Evolutionary conservation across 1,139 yeast species (phyloP), one percentile per base, ranked within the genome.

Genomic region (Arxiozyma heterogenica): DNA sequence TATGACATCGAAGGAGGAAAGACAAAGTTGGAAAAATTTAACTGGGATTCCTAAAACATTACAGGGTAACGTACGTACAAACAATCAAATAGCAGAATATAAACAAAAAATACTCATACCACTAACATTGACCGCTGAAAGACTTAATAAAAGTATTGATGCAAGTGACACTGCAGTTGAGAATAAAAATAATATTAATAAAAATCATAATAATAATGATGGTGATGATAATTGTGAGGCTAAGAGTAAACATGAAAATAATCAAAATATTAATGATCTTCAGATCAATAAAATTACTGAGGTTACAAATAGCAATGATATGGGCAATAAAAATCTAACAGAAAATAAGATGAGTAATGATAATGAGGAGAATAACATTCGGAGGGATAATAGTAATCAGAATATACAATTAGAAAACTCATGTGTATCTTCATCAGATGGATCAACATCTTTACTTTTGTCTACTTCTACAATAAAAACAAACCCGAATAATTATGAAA

Each of bases 1-100:
- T 17, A 58, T 56, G 55, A 49, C 59, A 8, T 52, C 64, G 1
- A 47, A 46, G 21, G 51, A 53, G 8, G 71, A 67, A 50, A 59
- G 59, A 48, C 51, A 50, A 15, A n/a, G 22, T 8, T 62, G 65
- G 65, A 58, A 57, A 25, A 52, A 54, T 17, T 46, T 54, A 44
- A 51, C 56, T 27, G 46, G 48, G 23, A 43, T 51, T 5, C 58
- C 58, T 9, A 47, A 54, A 17, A 57, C 53, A 45, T 56, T 65
- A 23, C 53, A 51, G 21, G 55, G 55, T 44, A 42, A 52, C 41
- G 50, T 58, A 5, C 55, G 48, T n/a, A 51, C 58, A n/a, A 60
- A 61, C 17, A 58, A 61, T 22, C 67, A 60, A 52, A 48, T 55
- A 8, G 64, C 63, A 5, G 47, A 44, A 30, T 49, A 50, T 12